Base-by-base conservation (phyloP, 768 basidiomycete species). In the Dendrothele bispora region DNA sequence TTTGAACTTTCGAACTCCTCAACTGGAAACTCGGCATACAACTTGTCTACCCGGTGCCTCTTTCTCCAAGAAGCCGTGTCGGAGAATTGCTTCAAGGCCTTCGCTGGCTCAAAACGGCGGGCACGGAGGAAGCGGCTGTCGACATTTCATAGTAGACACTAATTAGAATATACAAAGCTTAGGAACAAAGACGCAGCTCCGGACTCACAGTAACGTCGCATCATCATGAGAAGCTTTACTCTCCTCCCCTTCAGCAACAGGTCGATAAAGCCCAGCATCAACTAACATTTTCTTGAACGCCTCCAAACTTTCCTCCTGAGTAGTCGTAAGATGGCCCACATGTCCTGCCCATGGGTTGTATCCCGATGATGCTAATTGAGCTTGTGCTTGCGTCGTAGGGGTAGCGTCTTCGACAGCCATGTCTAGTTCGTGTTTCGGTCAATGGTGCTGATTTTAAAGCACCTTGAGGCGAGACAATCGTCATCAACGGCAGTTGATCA, bases 71-170 rank as follows among this genome's bases (percentile, higher is more conserved):
- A 69, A 56, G 86, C 81, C 0, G 85, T 69, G 14, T 77, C 75
- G 2, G 80, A 63, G 58, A 91, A 91, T 59, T 92, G 88, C 50
- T 80, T 78, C 63, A 80, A 71, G 0, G 90, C 89, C 49, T 79
- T 77, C 17, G 64, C 55, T 12, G 75, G 67, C 50, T 88, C 77
- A 61, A 83, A 92, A 48, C 73, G 72, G 49, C 91, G 74, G 5
- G 91, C 91, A n/a, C 89, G 79, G 3, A 93, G 78, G 60, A 91
- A 93, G 10, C 91, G 86, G 21, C 91, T 92, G 62, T n/a, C 48
- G 17, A 26, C 30, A 48, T 10, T 10, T 50, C 8, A 37, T 15
- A 20, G 21, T 30, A 41, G 22, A 35, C 48, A 18, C 27, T 30
- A 24, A 38, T 32, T 37, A 47, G 18, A 36, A 40, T 29, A 5